Percentiles rank a stretch among this genome's conserved stretches.
Conservation (phyloP, 2,329 filamentous ascomycete species). For the Aureobasidium leucospermi region DNA sequence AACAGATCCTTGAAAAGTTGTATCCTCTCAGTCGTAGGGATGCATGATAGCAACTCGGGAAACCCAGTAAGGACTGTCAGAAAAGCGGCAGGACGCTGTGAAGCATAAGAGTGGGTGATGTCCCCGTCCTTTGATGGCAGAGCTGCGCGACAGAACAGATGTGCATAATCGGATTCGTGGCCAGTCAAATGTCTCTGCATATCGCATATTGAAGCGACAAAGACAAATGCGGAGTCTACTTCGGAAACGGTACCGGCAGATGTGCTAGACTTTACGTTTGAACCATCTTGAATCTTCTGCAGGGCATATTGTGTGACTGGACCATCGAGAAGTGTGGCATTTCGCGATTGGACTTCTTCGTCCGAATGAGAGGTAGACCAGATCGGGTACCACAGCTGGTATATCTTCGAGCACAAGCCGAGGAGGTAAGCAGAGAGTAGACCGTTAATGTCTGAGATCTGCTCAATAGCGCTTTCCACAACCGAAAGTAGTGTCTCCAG, state of each 20-base stretch:
- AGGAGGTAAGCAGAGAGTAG: background rate
- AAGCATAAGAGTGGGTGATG: background rate
- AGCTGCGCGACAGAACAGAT: constrained; percentile 3
- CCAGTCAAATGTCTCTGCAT: constrained; percentile 1
- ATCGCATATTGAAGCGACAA: constrained; percentile 13
- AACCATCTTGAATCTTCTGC: background rate
- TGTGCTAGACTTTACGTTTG: background rate
- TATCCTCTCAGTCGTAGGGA: background rate
- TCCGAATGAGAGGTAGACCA: constrained; percentile 4
- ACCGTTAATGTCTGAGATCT: background rate
- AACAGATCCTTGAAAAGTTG: background rate
- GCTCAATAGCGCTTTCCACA: background rate
- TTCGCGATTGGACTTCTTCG: background rate
- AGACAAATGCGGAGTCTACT: constrained; percentile 10
- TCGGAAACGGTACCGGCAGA: background rate
- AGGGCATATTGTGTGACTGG: background rate
- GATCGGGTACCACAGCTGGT: constrained; percentile 8
- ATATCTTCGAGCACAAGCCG: background rate
- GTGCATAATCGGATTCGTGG: background rate
- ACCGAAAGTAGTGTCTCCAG: background rate
- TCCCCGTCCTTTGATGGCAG: background rate
- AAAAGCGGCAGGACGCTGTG: background rate
- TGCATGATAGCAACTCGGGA: background rate
- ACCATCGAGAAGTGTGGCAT: background rate
- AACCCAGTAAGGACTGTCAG: background rate